Percentiles rank a stretch among this genome's conserved stretches.
These are phyloP conservation scores for Sarocladiaceae sp. DNA, from an alignment of 2,329 filamentous ascomycete species.

Conservation along the genomic window DNA sequence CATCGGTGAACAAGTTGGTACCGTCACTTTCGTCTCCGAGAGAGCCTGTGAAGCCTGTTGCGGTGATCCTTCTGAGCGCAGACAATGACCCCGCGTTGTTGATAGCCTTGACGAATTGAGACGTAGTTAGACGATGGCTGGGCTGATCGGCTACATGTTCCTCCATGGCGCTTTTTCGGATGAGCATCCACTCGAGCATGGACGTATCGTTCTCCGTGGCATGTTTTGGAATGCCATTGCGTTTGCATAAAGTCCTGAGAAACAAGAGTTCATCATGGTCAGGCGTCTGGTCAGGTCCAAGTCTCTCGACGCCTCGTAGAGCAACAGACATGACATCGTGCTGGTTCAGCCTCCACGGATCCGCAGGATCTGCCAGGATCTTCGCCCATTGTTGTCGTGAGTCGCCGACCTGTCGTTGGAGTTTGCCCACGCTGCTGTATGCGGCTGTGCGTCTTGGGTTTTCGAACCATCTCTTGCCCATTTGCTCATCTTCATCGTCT, in stretches of 20 bases:
- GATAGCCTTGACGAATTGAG: conserved; percentile 13
- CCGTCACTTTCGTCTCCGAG: neutral
- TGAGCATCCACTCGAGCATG: conserved; percentile 30
- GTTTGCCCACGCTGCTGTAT: conserved; percentile 10
- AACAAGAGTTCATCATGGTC: neutral
- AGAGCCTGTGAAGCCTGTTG: neutral
- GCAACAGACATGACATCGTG: conserved; percentile 37
- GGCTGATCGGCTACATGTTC: neutral
- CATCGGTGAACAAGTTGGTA: neutral
- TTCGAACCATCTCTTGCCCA: conserved; percentile 23
- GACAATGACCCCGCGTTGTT: conserved; percentile 9
- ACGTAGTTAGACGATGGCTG: neutral
- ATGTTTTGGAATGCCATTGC: conserved; percentile 25
- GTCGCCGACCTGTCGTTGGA: too few species aligned
- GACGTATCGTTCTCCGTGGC: conserved; percentile 21
- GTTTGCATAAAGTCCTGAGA: conserved; percentile 17
- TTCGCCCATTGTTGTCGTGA: conserved; percentile 20
- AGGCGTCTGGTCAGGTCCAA: neutral
- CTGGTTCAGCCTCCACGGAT: conserved; percentile 33
- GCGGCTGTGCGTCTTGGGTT: conserved; percentile 15
- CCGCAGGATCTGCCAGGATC: conserved; percentile 17
- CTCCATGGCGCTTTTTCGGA: conserved; percentile 15
- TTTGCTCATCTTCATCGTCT: conserved; percentile 26
- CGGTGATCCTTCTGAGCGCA: neutral
- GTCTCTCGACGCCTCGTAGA: conserved; percentile 20